A percentile compares a stretch with the other conserved stretches of the same genome.
phyloP scores from a whole-genome alignment of 2,329 filamentous ascomycete genomes.

The Zymoseptoria brevis region DNA sequence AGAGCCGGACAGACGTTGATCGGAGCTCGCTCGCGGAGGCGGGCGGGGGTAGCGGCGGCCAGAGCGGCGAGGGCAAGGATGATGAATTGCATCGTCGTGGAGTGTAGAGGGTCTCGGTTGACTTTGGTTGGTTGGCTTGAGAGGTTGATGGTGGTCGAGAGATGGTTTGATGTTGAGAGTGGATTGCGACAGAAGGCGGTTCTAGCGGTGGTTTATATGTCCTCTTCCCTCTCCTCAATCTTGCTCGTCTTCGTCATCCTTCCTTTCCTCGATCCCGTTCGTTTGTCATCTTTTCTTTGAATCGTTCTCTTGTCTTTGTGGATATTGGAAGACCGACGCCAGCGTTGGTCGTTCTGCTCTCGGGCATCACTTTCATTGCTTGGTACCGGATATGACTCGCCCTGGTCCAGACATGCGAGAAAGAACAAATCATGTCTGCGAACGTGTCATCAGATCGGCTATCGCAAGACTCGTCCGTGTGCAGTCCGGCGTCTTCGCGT shows the following conservation, averaged over 20 bases:
- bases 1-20: conserved; percentile 10
- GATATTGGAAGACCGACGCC: not conserved
- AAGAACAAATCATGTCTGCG: no score
- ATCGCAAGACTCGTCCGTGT: no score
- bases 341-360: not conserved
- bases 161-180: not conserved
- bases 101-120: not conserved
- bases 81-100: conserved; percentile 15
- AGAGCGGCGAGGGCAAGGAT: conserved; percentile 10
- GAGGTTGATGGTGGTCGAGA: not conserved
- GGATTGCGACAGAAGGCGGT: not conserved
- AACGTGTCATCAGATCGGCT: no score
- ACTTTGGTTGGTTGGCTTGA: not conserved
- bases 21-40: conserved; percentile 2
- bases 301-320: not conserved
- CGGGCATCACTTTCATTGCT: not conserved
- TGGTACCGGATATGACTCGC: not conserved
- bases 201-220: not conserved
- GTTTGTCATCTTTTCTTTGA: not conserved
- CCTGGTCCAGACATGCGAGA: no score
- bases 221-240: not conserved
- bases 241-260: not conserved
- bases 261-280: not conserved
- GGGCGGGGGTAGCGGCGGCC: conserved; percentile 9
- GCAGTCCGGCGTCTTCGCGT: no score